Evolutionary conservation across 805 yeast genomes (phyloP), one percentile per base, ranked within the genome.

Genomic region (Kodamaea jinghongensis): DNA sequence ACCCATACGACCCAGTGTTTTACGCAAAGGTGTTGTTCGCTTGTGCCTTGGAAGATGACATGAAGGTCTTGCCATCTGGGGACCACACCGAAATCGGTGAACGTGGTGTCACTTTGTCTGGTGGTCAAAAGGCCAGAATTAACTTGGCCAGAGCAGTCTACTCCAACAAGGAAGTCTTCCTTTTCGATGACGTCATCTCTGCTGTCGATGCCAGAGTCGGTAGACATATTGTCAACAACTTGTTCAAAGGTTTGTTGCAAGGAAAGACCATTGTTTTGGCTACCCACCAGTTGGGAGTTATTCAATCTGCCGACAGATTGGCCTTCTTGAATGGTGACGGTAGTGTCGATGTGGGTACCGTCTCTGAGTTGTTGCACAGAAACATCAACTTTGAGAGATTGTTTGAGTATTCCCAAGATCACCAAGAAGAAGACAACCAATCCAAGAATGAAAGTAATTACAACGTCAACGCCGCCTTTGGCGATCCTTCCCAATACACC

Each of bases 381-480:
- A 81, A 75, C 46, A 36, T 50, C 2, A 71, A 67, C 6, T 81
- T 86, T 52, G 61, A 60, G 14, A 67, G 71, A 10, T 65, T 83
- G 49, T 68, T 81, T 63, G 71, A 75, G 31, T 77, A 61, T 49
- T 63, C 71, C 42, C 42, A 49, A 25, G 61, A 56, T 10, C 38
- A 41, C 12, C 43, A 58, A 58, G 38, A 35, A 12, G 47, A 68
- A 39, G 59, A 65, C 13, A 56, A 55, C 15, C 73, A 50, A 51
- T 56, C 25, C 57, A 38, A 42, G 12, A 31, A 37, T 29, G 34
- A 39, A 31, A 36, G 41, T 17, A 41, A 50, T 30, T 40, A 47
- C 41, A 40, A 33, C 36, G 13, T 35, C 31, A 37, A 17, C 32
- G 23, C 37, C 4, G 28, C 17, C 10, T 20, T n/a, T 16, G 37